Base-by-base conservation (phyloP, 108 stramenopile species). In the Cylindrotheca fusiformis region DNA sequence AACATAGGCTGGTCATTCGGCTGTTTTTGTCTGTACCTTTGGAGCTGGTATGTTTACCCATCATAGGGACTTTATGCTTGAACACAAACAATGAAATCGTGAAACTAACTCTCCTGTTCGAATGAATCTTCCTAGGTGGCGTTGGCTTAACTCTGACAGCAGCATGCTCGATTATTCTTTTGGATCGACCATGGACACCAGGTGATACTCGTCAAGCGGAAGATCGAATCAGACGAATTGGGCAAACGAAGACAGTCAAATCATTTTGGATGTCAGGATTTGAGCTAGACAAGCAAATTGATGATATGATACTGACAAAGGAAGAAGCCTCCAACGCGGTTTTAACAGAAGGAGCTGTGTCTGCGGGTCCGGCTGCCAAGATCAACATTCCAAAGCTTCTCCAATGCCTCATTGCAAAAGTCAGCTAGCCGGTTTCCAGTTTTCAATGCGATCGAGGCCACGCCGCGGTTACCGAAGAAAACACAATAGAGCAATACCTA, bases 141-240 rank as follows among this genome's bases (percentile, higher is more conserved):
- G 87, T 88, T 23, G 93, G 93, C 20, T 54, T 94, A 18, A 94
- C 93, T 1, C 69, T 94, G 45, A 94, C 93, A 25, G 81, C 82
- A 32, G 93, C 93, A 1, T 67, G 80, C 23, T 90, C 89, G 4
- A 75, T 94, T 17, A 84, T 94, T 60, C 69, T 90, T 14, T 31
- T 91, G 21, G 93, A 94, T 48, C 79, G 93, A 24, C 87, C 93
- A 21, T 94, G 93, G 93, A 94, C 89, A 27, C 87, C 93, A 6
- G 93, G 72, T 48, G 72, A 73, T 49, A 59, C 64, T 3, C 24
- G 46, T 29, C 79, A 84, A 56, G 87, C 84, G 0, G 88, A 89
- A 71, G 93, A 94, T 50, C 55, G 93, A 47, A 87, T 94, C 8
- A 70, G 87, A 14, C 74, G 93, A n/a, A 94, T 94, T 25, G 93